Evolutionary conservation across 2,329 filamentous ascomycete genomes (phyloP), one percentile per base, ranked within the genome.

Genomic region (Zymoseptoria passerinii): DNA sequence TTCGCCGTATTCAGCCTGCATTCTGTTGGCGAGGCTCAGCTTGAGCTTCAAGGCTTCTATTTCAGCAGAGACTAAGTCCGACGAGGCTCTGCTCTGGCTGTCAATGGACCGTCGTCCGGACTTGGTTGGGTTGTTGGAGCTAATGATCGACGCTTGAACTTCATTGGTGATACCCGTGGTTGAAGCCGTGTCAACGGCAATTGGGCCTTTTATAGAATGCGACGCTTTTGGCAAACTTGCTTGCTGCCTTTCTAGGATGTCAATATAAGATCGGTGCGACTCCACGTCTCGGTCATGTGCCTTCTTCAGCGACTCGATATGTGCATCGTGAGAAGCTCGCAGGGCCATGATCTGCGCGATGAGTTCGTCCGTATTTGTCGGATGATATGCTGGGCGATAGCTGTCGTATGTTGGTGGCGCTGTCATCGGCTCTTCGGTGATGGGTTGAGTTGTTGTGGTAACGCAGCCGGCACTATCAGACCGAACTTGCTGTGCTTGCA

Each of bases 231-330:
- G 7, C 3, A 27, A 3, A 20, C 53, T 50, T 35, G 52, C 48
- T 72, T 71, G 54, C 23, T 59, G 58, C 13, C 48, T 57, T 63
- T 77, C 75, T 40, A 77, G 67, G 16, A 73, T 66, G 52, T 65
- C 65, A 48, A 73, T 68, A 61, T 77, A 74, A 20, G 72, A 67
- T 23, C 66, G 70, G 35, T 75, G 59, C 7, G 73, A 73, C n/a
- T 69, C 68, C 8, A 77, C 56, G 65, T 77, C 75, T 28, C 68
- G 69, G 16, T 67, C 66, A 62, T 77, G 75, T n/a, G 73, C 65
- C 48, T 72, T 70, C 54, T 64, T 66, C 48, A 77, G 63, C 54
- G 67, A 73, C 16, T 61, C 60, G 19, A 75, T 58, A 55, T 76
- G 72, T 3, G 71, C 67, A 58, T 77, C 74, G 58, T 77, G 74